Conservation (phyloP, 306 rosid genomes). For the Cucurbita ficifolia region DNA sequence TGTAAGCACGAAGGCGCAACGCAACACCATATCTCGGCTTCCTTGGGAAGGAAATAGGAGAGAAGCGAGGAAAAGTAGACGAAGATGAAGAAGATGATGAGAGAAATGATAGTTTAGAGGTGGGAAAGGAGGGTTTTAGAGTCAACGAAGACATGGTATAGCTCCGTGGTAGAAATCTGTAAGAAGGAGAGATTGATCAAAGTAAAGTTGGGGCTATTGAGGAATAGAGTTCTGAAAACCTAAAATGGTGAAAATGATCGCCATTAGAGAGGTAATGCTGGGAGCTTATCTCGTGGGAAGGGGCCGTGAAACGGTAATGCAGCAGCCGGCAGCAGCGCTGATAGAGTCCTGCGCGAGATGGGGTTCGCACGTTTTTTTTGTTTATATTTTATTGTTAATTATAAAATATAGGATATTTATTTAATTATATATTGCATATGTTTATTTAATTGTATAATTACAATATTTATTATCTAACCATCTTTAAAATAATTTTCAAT, state of each 20-base stretch:
- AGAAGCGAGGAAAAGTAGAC: neutral
- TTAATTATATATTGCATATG: too few species aligned
- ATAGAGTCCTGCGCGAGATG: neutral
- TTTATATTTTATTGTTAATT: too few species aligned
- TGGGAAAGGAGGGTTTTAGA: conserved; percentile 19
- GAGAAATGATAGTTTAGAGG: conserved; percentile 7
- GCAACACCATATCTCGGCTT: conserved; percentile 8
- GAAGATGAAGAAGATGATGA: neutral
- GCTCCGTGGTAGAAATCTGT: neutral
- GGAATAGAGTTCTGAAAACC: neutral
- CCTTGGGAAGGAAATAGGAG: conserved; percentile 16
- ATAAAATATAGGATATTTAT: too few species aligned
- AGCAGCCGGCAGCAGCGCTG: neutral
- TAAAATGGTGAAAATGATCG: neutral
- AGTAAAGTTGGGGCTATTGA: neutral
- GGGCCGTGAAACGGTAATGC: neutral
- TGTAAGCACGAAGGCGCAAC: conserved; percentile 25
- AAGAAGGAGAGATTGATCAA: neutral
- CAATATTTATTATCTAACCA: too few species aligned
- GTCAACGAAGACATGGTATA: conserved; percentile 29
- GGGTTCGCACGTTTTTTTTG: neutral
- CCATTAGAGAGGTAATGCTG: neutral
- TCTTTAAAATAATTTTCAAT: too few species aligned
- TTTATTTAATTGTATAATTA: too few species aligned
- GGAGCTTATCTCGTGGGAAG: too few species aligned